Conservation (phyloP, 768 basidiomycete genomes). For the Fomitopsis pulvina region DNA sequence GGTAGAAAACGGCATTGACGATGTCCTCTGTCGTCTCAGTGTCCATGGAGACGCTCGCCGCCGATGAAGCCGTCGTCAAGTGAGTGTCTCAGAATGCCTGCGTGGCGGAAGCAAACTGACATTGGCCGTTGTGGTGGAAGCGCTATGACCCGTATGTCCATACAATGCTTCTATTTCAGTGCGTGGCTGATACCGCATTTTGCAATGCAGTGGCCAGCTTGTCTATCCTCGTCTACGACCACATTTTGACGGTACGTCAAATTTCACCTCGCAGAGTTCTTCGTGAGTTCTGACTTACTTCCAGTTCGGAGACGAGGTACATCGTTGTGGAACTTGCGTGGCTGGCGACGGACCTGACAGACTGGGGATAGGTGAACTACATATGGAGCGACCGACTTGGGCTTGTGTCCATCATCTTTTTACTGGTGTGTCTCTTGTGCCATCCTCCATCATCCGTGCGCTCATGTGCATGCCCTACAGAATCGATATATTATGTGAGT, state of each 20-base stretch:
- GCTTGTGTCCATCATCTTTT: conserved; percentile 21
- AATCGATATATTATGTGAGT: conserved; percentile 24
- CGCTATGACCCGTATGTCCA: conserved; percentile 18
- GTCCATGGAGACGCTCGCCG: conserved; percentile 14
- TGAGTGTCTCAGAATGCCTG: too few relatives aligned
- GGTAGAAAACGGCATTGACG: conserved; percentile 6
- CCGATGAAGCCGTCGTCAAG: conserved; percentile 19
- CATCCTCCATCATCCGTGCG: too few relatives aligned
- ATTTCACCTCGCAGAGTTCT: neutral
- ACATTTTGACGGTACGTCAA: conserved; percentile 19
- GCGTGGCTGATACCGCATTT: neutral
- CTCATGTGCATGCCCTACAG: conserved; percentile 5
- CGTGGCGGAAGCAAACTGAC: too few relatives aligned
- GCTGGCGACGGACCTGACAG: neutral
- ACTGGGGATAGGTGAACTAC: conserved; percentile 11
- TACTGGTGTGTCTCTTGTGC: conserved; percentile 15
- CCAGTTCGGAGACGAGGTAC: conserved; percentile 21
- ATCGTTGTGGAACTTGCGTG: neutral
- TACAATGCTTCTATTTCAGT: neutral
- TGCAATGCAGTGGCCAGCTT: conserved; percentile 17
- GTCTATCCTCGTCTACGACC: conserved; percentile 21
- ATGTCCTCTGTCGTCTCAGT: conserved; percentile 16
- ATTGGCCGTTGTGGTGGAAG: too few relatives aligned
- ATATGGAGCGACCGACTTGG: conserved; percentile 19
- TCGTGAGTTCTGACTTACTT: neutral